Conservation (phyloP, 208 protist genomes). For the Leishmania amazonensis region DNA sequence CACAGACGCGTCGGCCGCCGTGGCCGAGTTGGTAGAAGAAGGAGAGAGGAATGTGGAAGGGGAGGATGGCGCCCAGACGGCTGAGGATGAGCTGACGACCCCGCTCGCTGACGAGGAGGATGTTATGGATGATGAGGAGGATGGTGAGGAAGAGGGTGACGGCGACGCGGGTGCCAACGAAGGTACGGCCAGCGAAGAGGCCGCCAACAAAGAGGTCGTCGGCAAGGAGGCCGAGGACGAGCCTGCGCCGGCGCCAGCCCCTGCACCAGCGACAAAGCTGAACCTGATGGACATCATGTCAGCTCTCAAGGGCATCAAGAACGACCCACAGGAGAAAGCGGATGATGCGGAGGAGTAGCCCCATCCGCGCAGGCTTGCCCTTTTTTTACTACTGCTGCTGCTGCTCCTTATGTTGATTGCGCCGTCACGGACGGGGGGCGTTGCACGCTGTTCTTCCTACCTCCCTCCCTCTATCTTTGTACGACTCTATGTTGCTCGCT, state of each 20-base stretch:
- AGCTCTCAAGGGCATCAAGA: conserved; percentile 46
- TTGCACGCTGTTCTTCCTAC: not conserved
- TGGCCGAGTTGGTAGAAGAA: not conserved
- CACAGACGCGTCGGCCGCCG: not conserved
- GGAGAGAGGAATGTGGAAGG: conserved; percentile 11
- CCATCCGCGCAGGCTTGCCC: not conserved
- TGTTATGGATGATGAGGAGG: not conserved
- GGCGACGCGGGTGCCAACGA: not conserved
- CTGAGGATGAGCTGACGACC: not conserved
- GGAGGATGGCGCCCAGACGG: not conserved
- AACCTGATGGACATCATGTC: conserved; percentile 64
- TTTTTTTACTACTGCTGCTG: too few species aligned
- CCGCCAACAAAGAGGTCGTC: conserved; percentile 3
- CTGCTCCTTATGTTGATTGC: not conserved
- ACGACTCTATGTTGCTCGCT: not conserved
- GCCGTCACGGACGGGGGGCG: not conserved
- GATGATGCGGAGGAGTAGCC: conserved; percentile 17
- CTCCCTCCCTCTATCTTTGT: not conserved
- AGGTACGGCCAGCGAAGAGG: conserved; percentile 1
- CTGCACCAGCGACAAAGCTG: conserved; percentile 37
- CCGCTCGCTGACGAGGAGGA: not conserved
- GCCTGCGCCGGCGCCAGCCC: conserved; percentile 5
- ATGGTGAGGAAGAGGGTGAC: conserved; percentile 12
- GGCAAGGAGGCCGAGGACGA: conserved; percentile 14
- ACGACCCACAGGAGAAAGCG: conserved; percentile 5